phyloP scores from a whole-genome alignment of 768 basidiomycete genomes.

The Coprinellus micaceus region DNA sequence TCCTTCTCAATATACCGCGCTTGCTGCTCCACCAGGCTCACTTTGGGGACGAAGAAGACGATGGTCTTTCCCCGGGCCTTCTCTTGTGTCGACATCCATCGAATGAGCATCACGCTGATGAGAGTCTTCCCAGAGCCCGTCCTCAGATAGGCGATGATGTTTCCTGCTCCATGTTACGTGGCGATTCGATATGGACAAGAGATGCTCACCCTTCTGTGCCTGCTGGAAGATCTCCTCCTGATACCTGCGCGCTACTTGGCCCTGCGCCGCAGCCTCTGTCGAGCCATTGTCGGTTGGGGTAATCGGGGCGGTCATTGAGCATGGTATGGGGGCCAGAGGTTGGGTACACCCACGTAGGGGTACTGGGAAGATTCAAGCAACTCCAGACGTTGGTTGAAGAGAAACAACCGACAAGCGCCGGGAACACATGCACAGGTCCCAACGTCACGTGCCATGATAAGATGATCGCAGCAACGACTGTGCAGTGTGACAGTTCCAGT shows the following conservation, averaged over 20 bases:
- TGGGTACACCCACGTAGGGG: background rate
- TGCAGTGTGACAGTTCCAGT: no score
- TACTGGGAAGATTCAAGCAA: background rate
- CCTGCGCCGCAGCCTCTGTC: background rate
- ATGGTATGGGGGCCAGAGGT: no score
- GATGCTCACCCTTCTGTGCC: slow-evolving; percentile 43
- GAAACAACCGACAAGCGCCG: no score
- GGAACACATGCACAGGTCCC: no score
- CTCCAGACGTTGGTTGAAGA: no score
- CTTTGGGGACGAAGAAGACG: slow-evolving; percentile 83
- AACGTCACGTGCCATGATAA: no score
- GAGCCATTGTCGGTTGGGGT: background rate
- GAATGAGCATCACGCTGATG: slow-evolving; percentile 70
- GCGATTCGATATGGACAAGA: slow-evolving; percentile 14
- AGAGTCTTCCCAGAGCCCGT: slow-evolving; percentile 81
- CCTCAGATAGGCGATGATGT: slow-evolving; percentile 70
- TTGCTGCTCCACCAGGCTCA: slow-evolving; percentile 83
- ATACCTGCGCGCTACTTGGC: slow-evolving; percentile 45
- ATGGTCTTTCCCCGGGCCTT: slow-evolving; percentile 52
- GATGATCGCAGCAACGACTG: no score
- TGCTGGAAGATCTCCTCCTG: slow-evolving; percentile 70
- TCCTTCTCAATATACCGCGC: slow-evolving; percentile 60
- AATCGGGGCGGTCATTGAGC: background rate
- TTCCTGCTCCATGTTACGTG: slow-evolving; percentile 32
- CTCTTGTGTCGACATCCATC: slow-evolving; percentile 62